Conservation (phyloP, 306 rosid genomes). For the Pterocarpus santalinus region DNA sequence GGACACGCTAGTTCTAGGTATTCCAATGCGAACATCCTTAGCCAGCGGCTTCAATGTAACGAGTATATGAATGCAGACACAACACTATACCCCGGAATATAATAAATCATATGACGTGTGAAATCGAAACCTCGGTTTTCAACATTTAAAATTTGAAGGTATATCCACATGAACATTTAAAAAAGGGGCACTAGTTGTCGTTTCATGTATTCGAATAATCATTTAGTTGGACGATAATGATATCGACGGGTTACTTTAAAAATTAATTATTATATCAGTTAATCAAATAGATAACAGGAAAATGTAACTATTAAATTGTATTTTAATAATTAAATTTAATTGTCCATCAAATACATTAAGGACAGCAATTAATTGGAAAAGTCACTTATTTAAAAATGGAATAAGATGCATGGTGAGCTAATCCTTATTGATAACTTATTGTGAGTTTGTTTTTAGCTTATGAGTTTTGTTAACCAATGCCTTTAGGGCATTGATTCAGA, state of each 20-base stretch:
- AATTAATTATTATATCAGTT: not conserved
- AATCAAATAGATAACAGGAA: not conserved
- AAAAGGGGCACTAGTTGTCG: not conserved
- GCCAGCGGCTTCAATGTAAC: not conserved
- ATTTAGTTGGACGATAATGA: not conserved
- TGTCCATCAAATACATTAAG: not conserved
- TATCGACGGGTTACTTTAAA: not conserved
- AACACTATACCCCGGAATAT: not conserved
- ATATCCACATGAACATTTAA: not conserved
- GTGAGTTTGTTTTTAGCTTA: not conserved
- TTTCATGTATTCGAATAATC: not conserved
- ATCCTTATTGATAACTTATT: not conserved
- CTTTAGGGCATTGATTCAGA: no score
- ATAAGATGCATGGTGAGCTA: not conserved
- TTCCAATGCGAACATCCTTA: not conserved
- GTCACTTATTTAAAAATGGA: not conserved
- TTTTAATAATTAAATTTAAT: not conserved
- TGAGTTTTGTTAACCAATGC: no score
- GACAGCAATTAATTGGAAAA: not conserved
- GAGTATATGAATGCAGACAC: not conserved
- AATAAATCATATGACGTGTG: not conserved
- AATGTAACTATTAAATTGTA: not conserved
- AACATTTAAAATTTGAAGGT: not conserved
- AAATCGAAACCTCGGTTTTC: not conserved
- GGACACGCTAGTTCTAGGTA: slow-evolving; percentile 11